Evolutionary conservation across 768 basidiomycete genomes (phyloP).

Genomic region (Hydnum rufescens): DNA sequence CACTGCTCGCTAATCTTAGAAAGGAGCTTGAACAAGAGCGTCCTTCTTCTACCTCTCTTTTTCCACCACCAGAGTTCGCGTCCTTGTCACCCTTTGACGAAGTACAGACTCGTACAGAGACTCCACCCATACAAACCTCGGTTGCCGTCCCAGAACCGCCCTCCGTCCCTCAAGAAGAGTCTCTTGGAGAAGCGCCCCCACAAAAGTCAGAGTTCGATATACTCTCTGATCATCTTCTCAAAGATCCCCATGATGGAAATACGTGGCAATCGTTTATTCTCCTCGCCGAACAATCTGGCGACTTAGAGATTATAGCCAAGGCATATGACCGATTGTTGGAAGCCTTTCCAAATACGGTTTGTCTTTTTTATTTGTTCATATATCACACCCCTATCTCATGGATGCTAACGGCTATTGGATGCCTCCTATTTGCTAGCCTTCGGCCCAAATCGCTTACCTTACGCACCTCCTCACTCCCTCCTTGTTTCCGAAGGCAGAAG

Average conservation of each 20-base stretch:
- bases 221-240: slow-evolving; percentile 29
- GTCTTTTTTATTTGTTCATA: slow-evolving; percentile 17
- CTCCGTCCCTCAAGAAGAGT: too few relatives aligned
- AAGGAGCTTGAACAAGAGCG: too few relatives aligned
- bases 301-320: slow-evolving; percentile 59
- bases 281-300: slow-evolving; percentile 53
- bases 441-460: slow-evolving; percentile 71
- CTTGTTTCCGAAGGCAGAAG: slow-evolving; percentile 59
- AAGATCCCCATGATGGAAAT: slow-evolving; percentile 56
- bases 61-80: too few relatives aligned
- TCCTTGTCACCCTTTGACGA: too few relatives aligned
- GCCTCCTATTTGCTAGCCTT: slow-evolving; percentile 28
- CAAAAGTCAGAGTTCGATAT: background rate
- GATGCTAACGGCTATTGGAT: slow-evolving; percentile 5
- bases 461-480: slow-evolving; percentile 45
- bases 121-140: too few relatives aligned
- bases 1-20: too few relatives aligned
- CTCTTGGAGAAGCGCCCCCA: too few relatives aligned
- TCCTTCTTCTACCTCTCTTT: too few relatives aligned
- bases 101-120: too few relatives aligned
- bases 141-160: too few relatives aligned
- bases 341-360: slow-evolving; percentile 82
- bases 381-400: too few relatives aligned
- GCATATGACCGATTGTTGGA: slow-evolving; percentile 68
- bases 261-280: slow-evolving; percentile 61